Conservation (phyloP, 139 green algal species). For the Spirogloea muscicola region DNA sequence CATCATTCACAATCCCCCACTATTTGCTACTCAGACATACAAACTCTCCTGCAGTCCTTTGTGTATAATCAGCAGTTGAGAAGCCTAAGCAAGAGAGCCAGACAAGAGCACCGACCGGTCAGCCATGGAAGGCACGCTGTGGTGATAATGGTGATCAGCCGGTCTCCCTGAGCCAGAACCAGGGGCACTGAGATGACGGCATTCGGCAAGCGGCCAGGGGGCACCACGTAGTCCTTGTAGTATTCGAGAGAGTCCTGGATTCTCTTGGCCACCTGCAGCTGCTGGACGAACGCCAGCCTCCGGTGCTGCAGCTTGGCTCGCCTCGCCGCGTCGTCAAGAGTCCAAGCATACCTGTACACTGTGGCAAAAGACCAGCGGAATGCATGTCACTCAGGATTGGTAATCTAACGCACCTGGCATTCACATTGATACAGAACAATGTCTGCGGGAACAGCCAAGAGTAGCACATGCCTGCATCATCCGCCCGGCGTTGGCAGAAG, state of each 20-base stretch:
- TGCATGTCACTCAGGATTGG: no score
- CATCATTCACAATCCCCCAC: no score
- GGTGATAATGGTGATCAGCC: conserved; percentile 90
- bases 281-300: neutral
- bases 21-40: no score
- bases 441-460: no score
- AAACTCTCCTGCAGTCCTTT: no score
- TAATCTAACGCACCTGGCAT: no score
- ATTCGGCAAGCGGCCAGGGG: neutral
- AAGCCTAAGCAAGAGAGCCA: neutral
- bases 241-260: neutral
- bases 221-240: neutral
- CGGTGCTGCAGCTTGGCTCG: neutral
- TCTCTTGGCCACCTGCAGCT: neutral
- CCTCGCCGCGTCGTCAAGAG: neutral
- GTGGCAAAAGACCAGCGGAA: no score
- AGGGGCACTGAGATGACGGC: conserved; percentile 3
- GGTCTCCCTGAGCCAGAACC: conserved; percentile 13
- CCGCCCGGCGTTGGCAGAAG: no score
- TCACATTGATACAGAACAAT: no score
- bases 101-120: conserved; percentile 75
- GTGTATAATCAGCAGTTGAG: no score
- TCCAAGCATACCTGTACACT: neutral
- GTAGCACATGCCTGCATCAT: no score
- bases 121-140: conserved; percentile 96